A percentile compares a stretch with the other conserved stretches of the same genome.
Evolutionary conservation across 139 green algal species (phyloP).

Genomic region (Asterochloris erici): DNA sequence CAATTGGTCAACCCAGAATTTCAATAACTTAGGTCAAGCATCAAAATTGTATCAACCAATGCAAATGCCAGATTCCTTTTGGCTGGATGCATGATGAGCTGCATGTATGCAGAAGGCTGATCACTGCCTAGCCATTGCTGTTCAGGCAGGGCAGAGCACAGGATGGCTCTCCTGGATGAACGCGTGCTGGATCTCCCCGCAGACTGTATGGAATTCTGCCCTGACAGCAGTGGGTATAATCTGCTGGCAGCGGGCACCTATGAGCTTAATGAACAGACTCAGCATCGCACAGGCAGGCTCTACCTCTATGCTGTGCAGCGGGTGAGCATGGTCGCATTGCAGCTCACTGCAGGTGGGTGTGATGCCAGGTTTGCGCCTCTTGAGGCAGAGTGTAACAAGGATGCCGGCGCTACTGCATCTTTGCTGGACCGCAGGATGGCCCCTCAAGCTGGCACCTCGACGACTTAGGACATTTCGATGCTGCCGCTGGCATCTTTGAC

Average conservation of each 20-base stretch:
- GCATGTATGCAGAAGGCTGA: no score
- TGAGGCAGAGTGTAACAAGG: background rate
- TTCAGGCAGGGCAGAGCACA: background rate
- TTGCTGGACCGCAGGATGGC: no score
- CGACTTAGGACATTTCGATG: background rate
- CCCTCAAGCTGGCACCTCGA: no score
- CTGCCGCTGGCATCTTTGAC: conserved; percentile 18
- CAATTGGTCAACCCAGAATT: no score
- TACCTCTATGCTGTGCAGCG: background rate
- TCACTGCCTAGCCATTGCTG: background rate
- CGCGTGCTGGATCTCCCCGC: background rate
- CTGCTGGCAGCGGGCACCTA: conserved; percentile 21
- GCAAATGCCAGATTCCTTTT: no score
- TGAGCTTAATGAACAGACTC: conserved; percentile 12
- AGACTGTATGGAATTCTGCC: conserved; percentile 19
- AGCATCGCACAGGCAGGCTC: background rate
- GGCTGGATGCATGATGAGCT: no score
- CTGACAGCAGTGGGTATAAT: background rate
- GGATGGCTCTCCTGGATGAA: background rate
- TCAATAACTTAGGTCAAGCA: no score
- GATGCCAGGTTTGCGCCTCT: background rate
- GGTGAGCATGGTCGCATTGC: no score
- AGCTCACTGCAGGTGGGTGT: background rate
- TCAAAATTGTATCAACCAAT: no score
- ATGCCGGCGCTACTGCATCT: no score